A percentile compares a stretch with the other conserved stretches of the same genome.
phyloP scores from a whole-genome alignment of 176 grass and related monocot genomes.

The Oropetium thomaeum region DNA sequence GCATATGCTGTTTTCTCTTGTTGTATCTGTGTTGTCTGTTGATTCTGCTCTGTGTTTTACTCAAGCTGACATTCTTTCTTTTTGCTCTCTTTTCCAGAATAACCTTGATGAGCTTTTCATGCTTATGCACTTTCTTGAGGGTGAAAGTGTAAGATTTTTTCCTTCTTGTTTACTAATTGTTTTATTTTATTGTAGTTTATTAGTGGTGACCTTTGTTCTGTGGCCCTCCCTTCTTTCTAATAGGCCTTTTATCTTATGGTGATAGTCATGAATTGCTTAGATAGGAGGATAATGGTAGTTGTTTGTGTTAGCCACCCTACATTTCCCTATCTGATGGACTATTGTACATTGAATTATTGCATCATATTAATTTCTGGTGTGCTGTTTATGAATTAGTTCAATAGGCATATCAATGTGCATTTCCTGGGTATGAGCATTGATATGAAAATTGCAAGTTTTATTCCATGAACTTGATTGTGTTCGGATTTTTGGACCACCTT shows the following conservation, averaged over 20 bases:
- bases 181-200: constrained; percentile 27
- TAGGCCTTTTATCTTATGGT: not conserved
- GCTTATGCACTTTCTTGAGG: constrained; percentile 99
- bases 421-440: not conserved
- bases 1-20: not conserved
- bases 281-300: not conserved
- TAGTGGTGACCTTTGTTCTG: not conserved
- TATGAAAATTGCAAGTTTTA: not conserved
- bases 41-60: not conserved
- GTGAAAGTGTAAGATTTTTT: constrained; percentile 74
- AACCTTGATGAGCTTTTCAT: constrained; percentile 99
- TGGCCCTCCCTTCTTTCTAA: not conserved
- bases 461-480: not conserved
- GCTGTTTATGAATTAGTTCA: not conserved
- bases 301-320: not conserved
- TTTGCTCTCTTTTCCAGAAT: constrained; percentile 59
- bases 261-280: not conserved
- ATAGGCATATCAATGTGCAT: not conserved
- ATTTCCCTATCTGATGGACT: constrained; percentile 2
- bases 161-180: constrained; percentile 6
- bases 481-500: not conserved
- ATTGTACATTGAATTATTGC: not conserved
- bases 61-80: constrained; percentile 32
- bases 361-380: not conserved
- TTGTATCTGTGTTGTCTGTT: constrained; percentile 8